Evolutionary conservation across 2,329 filamentous ascomycete genomes (phyloP).

Genomic region (Diplodia intermedia): DNA sequence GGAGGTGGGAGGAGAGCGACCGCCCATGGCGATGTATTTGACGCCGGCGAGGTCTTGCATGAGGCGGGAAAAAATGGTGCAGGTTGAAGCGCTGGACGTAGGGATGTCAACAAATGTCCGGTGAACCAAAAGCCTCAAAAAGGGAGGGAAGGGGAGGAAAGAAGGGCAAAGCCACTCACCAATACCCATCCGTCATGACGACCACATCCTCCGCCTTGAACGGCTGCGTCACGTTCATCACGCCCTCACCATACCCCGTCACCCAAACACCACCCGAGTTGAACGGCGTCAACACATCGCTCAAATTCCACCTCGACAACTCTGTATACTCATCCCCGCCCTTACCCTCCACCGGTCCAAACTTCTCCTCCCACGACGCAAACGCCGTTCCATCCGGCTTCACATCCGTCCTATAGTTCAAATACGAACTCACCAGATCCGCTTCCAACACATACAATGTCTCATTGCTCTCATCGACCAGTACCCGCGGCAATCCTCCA

Average conservation of each 20-base stretch:
- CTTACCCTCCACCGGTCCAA: slow-evolving; percentile 46
- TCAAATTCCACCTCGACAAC: slow-evolving; percentile 62
- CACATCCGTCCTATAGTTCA: slow-evolving; percentile 56
- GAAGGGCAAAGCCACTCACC: slow-evolving; percentile 38
- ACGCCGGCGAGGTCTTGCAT: slow-evolving; percentile 61
- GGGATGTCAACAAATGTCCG: not conserved
- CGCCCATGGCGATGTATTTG: slow-evolving; percentile 65
- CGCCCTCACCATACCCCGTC: slow-evolving; percentile 47
- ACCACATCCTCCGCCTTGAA: slow-evolving; percentile 66
- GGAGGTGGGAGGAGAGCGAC: slow-evolving; percentile 53
- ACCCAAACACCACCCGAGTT: slow-evolving; percentile 46
- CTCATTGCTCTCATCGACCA: slow-evolving; percentile 46
- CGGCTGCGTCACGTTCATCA: slow-evolving; percentile 52
- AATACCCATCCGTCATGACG: slow-evolving; percentile 61
- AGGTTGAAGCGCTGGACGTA: slow-evolving; percentile 58
- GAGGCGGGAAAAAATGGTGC: slow-evolving; percentile 64
- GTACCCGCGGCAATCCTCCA: slow-evolving; percentile 43
- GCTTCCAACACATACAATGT: slow-evolving; percentile 32
- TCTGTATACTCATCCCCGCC: slow-evolving; percentile 63
- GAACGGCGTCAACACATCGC: slow-evolving; percentile 46
- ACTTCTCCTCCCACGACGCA: slow-evolving; percentile 55
- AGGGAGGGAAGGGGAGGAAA: not conserved
- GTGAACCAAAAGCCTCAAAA: not conserved
- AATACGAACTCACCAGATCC: slow-evolving; percentile 50
- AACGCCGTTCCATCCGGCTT: slow-evolving; percentile 56